Evolutionary conservation across 2,329 filamentous ascomycete genomes (phyloP).

Genomic region (Pseudogymnoascus sp.): DNA sequence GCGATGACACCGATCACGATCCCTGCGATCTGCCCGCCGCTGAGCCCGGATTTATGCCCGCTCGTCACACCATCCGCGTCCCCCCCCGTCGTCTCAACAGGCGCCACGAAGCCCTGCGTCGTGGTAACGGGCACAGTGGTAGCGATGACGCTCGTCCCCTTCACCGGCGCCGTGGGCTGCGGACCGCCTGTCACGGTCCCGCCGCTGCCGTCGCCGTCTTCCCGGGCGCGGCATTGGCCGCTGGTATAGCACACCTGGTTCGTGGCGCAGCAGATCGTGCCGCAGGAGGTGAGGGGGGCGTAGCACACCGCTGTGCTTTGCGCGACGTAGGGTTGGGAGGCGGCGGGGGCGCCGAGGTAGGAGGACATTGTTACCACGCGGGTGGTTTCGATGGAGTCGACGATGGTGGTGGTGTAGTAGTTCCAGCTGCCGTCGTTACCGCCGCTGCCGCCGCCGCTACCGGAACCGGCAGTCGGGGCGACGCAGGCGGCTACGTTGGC

Average conservation of each 20-base stretch:
- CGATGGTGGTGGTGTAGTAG: constrained; percentile 43
- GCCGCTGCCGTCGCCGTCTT: constrained; percentile 31
- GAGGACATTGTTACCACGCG: constrained; percentile 53
- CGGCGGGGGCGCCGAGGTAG: constrained; percentile 31
- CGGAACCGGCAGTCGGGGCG: constrained; percentile 23
- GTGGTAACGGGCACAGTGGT: constrained; percentile 43
- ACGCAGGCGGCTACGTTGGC: constrained; percentile 44
- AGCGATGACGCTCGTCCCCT: constrained; percentile 49
- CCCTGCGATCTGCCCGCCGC: constrained; percentile 67
- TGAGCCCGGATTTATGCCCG: constrained; percentile 39
- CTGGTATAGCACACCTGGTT: constrained; percentile 57
- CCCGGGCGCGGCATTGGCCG: constrained; percentile 49
- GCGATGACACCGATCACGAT: constrained; percentile 69
- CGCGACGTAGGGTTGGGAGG: constrained; percentile 8
- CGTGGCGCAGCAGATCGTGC: constrained; percentile 60
- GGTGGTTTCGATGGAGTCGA: constrained; percentile 33
- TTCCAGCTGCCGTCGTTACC: constrained; percentile 30
- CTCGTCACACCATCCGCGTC: constrained; percentile 7
- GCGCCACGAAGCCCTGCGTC: constrained; percentile 40
- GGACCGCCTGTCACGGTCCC: constrained; percentile 20
- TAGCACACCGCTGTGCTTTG: neutral
- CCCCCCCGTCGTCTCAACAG: constrained; percentile 43
- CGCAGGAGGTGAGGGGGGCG: constrained; percentile 48
- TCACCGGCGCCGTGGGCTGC: constrained; percentile 30
- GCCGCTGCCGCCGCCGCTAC: constrained; percentile 32